Evolutionary conservation across 169 alveolate species (phyloP), one percentile per base, ranked within the genome.

Genomic region (Plasmodium cynomolgi): DNA sequence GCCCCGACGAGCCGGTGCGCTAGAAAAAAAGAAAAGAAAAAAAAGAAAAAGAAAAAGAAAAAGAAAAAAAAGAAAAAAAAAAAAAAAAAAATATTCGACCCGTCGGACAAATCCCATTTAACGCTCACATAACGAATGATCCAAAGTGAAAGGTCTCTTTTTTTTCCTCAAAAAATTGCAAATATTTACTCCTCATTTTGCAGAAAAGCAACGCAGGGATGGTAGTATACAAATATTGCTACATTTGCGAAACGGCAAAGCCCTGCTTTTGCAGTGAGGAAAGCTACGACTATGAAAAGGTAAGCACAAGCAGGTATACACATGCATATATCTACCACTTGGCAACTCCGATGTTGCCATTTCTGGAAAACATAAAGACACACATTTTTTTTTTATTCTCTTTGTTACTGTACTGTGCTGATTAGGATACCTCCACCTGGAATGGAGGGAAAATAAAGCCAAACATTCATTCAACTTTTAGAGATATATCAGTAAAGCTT

Each of bases 381-480:
- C 80, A 50, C 15, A 58, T 26, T 4, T 31, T 29, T 83, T 31
- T 83, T 58, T 33, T 33, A 34, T 84, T 84, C 23, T 68, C 54
- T 29, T n/a, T 15, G 7, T 50, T 50, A 7, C 37, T 71, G 17
- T 26, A 23, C 4, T 26, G 56, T 39, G 15, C 6, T 47, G 15
- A 75, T 75, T 75, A 85, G 93, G 86, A 85, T 20, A 41, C 41
- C n/a, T 34, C 79, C 58, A 34, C 17, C 7, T 85, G 93, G 93
- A 54, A 85, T 20, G 44, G 47, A 37, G 58, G 74, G 81, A 85
- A 50, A n/a, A 33, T 75, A n/a, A 85, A 85, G 34, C 37, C 93
- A 68, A 85, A 85, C 68, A 39, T 85, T 77, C 84, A 85, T n/a
- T 85, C 86, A 20, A 85, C 80, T 34, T 75, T 85, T 26, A 85